phyloP scores from a whole-genome alignment of 225 moss, liverwort and hornwort species.

The Marchantia polymorpha region DNA sequence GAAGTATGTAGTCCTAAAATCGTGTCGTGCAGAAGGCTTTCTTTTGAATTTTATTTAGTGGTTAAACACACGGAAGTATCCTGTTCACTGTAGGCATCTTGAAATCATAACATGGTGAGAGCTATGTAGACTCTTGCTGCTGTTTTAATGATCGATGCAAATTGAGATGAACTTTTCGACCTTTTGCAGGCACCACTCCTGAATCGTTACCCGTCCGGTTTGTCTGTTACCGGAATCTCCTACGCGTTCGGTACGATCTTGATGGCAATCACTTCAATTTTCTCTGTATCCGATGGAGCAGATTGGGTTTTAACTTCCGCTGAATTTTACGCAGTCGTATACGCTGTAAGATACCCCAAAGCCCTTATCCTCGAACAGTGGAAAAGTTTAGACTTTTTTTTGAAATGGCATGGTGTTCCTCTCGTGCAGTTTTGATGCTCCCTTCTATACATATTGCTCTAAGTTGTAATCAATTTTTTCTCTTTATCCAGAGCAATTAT shows the following conservation, averaged over 20 bases:
- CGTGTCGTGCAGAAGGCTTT: no score
- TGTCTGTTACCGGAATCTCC: constrained; percentile 78
- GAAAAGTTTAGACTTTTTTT: background rate
- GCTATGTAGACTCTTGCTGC: background rate
- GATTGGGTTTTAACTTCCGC: constrained; percentile 56
- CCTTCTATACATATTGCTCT: no score
- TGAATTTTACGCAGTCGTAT: constrained; percentile 68
- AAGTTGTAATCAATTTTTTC: background rate
- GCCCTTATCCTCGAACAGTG: background rate
- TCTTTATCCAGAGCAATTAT: background rate
- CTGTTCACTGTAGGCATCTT: no score
- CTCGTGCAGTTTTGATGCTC: no score
- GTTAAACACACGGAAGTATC: no score
- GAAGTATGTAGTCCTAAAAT: no score
- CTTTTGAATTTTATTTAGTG: no score
- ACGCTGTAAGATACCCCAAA: constrained; percentile 52
- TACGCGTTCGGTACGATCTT: constrained; percentile 69
- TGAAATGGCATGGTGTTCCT: background rate
- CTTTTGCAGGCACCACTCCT: constrained; percentile 74
- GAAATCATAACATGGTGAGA: no score
- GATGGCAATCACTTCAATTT: constrained; percentile 57
- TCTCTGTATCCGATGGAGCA: constrained; percentile 41
- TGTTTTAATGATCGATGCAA: background rate
- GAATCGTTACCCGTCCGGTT: constrained; percentile 65
- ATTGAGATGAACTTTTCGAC: background rate